Conservation (phyloP, 306 rosid genomes). For the Astragalus glycyphyllos region DNA sequence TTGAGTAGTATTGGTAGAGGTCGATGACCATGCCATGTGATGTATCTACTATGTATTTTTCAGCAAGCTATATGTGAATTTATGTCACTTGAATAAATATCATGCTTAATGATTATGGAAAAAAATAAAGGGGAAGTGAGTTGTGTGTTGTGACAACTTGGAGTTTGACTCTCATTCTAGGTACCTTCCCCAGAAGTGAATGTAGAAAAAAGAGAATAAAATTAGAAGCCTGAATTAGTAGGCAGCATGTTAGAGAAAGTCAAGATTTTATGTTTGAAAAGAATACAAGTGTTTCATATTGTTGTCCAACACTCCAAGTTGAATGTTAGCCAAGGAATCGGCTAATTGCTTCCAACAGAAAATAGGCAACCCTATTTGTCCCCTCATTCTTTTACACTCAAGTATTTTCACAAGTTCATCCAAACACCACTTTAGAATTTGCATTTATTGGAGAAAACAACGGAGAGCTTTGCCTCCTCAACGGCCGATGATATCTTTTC, state of each 20-base stretch:
- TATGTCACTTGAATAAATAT: neutral
- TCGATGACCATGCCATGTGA: conserved; percentile 9
- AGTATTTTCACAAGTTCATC: conserved; percentile 47
- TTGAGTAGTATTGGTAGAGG: neutral
- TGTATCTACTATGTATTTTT: too few relatives aligned
- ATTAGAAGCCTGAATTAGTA: too few relatives aligned
- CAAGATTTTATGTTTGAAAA: conserved; percentile 20
- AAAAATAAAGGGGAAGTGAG: neutral
- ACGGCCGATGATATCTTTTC: conserved; percentile 44
- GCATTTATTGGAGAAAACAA: conserved; percentile 51
- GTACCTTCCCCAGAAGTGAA: neutral
- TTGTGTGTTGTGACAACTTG: neutral
- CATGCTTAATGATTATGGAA: neutral
- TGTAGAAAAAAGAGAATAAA: neutral
- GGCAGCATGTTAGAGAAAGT: neutral
- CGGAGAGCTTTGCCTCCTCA: conserved; percentile 41
- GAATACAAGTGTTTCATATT: neutral
- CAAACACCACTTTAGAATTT: conserved; percentile 40
- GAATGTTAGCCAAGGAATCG: too few relatives aligned
- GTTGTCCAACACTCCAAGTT: too few relatives aligned
- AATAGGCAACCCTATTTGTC: conserved; percentile 42
- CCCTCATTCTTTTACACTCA: conserved; percentile 30
- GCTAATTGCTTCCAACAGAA: too few relatives aligned
- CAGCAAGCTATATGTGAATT: neutral
- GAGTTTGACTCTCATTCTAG: conserved; percentile 15